Evolutionary conservation across 176 grass and related monocot genomes (phyloP).

Genomic region (Ensete glaucum): DNA sequence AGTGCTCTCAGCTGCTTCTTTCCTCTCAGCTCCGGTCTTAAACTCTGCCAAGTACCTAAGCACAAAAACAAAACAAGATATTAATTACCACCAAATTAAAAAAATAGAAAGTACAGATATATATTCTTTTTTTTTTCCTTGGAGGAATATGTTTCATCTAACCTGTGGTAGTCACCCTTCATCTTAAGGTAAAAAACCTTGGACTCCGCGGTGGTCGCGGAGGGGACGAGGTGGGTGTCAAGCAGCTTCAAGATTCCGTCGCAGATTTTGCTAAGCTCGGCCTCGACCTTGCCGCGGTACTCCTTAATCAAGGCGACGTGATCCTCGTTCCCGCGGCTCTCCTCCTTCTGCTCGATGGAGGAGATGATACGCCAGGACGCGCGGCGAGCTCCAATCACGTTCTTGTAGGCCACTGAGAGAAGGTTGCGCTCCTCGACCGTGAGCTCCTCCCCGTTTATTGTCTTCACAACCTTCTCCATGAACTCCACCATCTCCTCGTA

Average conservation of each 20-base stretch:
- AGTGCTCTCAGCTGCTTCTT: slow-evolving; percentile 6
- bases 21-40: slow-evolving; percentile 4
- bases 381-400: slow-evolving; percentile 1
- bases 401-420: slow-evolving; percentile 2
- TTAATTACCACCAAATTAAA: neutral
- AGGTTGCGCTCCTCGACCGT: slow-evolving; percentile 3
- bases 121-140: neutral
- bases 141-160: neutral
- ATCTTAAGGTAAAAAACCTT: slow-evolving; percentile 9
- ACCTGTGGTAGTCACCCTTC: slow-evolving; percentile 12
- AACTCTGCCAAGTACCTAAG: slow-evolving; percentile 9
- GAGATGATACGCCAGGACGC: slow-evolving; percentile 10
- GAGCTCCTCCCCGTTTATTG: slow-evolving; percentile 6
- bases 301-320: neutral
- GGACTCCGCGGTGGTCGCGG: neutral
- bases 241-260: slow-evolving; percentile 5
- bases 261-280: neutral
- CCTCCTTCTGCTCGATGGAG: slow-evolving; percentile 13
- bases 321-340: slow-evolving; percentile 5
- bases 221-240: slow-evolving; percentile 5
- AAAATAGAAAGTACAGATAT: neutral
- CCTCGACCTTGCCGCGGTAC: neutral
- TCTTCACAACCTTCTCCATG: slow-evolving; percentile 6
- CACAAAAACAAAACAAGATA: neutral
- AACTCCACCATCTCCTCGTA: slow-evolving; percentile 10